Evolutionary conservation across 306 rosid genomes (phyloP), one percentile per base, ranked within the genome.

Genomic region (Sicyos baderoa): DNA sequence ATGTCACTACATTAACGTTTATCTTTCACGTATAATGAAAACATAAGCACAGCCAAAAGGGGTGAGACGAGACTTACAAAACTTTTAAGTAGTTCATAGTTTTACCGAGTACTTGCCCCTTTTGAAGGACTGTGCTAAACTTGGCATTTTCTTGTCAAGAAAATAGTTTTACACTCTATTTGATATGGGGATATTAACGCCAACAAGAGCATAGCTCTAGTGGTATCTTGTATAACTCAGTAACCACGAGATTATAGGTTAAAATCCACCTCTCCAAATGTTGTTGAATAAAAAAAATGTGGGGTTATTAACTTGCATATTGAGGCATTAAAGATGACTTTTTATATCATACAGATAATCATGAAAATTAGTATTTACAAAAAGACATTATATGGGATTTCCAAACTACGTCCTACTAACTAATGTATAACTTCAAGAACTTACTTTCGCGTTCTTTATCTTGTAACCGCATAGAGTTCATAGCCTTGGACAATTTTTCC

Each of bases 401-500:
- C 44, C 40, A 68, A 29, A 4, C 59, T 13, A 14, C 27, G 23
- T 11, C 11, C 27, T 12, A n/a, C 27, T 12, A 47, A 60, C 60
- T 29, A 51, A 13, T 47, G 51, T 47, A 12, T 47, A 13, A 10
- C 51, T 47, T 47, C 51, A 47, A 12, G 11, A 58, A 40, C 75
- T 82, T 84, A 94, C 97, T 69, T 70, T 64, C 52, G 53, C 23
- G 22, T 66, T 77, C 82, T 58, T 64, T 84, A 21, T 70, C 84
- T 23, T 71, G 79, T 56, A 88, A 72, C 65, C 82, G 86, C 57
- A 84, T 35, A 32, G 88, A 82, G 68, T 81, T 73, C 87, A 86
- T 66, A 61, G 90, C 89, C 85, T 85, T 80, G 70, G 91, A 87
- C 69, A 88, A 76, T 82, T 75, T 85, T 84, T 86, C 87, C 81